Evolutionary conservation across 495 filamentous ascomycete genomes (phyloP).

Genomic region (Talaromyces thailandensis): DNA sequence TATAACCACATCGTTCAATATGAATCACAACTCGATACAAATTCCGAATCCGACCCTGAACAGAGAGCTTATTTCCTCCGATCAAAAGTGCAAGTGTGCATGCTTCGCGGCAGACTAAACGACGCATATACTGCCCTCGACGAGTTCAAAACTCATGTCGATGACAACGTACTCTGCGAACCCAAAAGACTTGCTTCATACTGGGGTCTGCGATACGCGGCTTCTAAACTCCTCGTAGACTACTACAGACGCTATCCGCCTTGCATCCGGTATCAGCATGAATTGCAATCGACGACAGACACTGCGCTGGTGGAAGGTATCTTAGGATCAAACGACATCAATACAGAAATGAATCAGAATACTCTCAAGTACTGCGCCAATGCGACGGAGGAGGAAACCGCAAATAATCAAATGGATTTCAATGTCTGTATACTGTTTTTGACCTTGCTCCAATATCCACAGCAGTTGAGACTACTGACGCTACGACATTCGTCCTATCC

Average conservation of each 20-base stretch:
- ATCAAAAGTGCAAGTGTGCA: slow-evolving; percentile 11
- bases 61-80: slow-evolving; percentile 13
- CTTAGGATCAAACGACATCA: slow-evolving; percentile 9
- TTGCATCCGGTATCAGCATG: slow-evolving; percentile 15
- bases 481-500: neutral
- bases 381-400: slow-evolving; percentile 6
- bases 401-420: neutral
- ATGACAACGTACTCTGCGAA: neutral
- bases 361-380: slow-evolving; percentile 3
- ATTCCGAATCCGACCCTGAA: slow-evolving; percentile 1
- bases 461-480: neutral
- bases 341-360: slow-evolving; percentile 6
- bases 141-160: slow-evolving; percentile 7
- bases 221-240: slow-evolving; percentile 15
- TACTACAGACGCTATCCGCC: slow-evolving; percentile 16
- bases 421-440: neutral
- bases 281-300: slow-evolving; percentile 10
- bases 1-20: slow-evolving; percentile 9
- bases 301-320: neutral
- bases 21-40: slow-evolving; percentile 7
- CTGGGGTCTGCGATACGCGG: slow-evolving; percentile 18
- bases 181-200: slow-evolving; percentile 8
- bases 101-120: slow-evolving; percentile 12
- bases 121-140: slow-evolving; percentile 13
- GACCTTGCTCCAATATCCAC: neutral